These are phyloP conservation scores for Penicillium coprophilum DNA, from an alignment of 495 filamentous ascomycete genomes.

Conservation along the genomic window DNA sequence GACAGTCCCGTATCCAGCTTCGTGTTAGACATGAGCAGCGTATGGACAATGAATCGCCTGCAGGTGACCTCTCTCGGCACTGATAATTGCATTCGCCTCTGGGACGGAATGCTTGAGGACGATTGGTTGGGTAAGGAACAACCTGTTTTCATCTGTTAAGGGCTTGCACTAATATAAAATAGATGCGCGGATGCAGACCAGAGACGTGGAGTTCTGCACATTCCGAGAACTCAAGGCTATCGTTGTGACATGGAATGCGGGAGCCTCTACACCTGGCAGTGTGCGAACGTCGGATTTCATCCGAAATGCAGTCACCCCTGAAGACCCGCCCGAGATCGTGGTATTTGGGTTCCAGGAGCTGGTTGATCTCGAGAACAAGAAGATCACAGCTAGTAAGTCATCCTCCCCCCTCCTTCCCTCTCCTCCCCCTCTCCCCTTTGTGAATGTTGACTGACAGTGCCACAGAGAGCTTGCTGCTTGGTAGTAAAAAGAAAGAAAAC, in stretches of 20 bases:
- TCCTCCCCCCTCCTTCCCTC: conserved; percentile 25
- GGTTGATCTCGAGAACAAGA: conserved; percentile 95
- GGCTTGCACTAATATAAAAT: conserved; percentile 27
- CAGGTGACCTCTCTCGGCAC: conserved; percentile 88
- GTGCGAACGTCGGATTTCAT: conserved; percentile 78
- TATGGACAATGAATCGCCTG: conserved; percentile 80
- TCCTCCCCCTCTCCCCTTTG: not conserved
- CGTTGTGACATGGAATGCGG: conserved; percentile 95
- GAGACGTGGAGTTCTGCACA: conserved; percentile 76
- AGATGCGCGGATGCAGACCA: conserved; percentile 81
- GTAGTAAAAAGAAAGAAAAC: conserved; percentile 83
- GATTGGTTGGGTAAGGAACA: conserved; percentile 75
- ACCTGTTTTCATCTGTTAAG: not conserved
- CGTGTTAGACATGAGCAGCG: conserved; percentile 73
- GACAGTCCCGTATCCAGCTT: conserved; percentile 76
- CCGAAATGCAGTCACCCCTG: conserved; percentile 65
- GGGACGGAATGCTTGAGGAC: conserved; percentile 91
- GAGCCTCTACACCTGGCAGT: conserved; percentile 81
- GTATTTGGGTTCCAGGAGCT: conserved; percentile 98
- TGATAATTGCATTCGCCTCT: conserved; percentile 80
- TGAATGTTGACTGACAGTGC: conserved; percentile 22
- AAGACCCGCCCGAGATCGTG: conserved; percentile 80
- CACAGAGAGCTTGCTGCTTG: conserved; percentile 61
- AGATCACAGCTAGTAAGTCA: conserved; percentile 82
- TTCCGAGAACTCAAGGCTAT: conserved; percentile 77